phyloP scores from a whole-genome alignment of 1,139 yeast genomes.

The Blastobotrys indianensis region DNA sequence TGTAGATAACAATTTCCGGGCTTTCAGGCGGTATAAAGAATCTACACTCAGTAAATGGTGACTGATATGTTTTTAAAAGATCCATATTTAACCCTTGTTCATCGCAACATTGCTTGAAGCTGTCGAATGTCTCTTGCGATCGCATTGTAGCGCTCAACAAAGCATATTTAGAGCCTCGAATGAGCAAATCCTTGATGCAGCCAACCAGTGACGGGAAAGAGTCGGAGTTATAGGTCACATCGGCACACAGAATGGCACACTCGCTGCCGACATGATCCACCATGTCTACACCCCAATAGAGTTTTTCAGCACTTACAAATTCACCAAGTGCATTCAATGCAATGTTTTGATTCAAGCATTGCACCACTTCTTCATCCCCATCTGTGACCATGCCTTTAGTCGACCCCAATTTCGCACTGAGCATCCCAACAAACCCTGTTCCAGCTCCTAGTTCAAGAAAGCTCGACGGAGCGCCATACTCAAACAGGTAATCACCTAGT shows the following conservation, averaged over 20 bases:
- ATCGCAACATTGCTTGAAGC: slow-evolving; percentile 46
- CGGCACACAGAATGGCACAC: slow-evolving; percentile 55
- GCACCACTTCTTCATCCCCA: slow-evolving; percentile 65
- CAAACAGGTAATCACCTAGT: slow-evolving; percentile 45
- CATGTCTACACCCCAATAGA: slow-evolving; percentile 60
- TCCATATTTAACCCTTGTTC: slow-evolving; percentile 29
- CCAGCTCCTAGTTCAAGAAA: slow-evolving; percentile 83
- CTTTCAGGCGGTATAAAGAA: slow-evolving; percentile 23
- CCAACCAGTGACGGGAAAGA: slow-evolving; percentile 51
- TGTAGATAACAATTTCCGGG: slow-evolving; percentile 19
- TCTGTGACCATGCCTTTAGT: slow-evolving; percentile 50
- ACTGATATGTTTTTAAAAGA: slow-evolving; percentile 21
- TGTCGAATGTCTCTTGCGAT: slow-evolving; percentile 49
- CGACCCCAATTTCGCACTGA: slow-evolving; percentile 36
- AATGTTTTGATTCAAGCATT: slow-evolving; percentile 44
- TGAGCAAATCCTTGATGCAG: slow-evolving; percentile 36
- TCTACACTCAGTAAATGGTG: slow-evolving; percentile 15
- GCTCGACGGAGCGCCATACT: neutral
- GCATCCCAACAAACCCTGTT: slow-evolving; percentile 75
- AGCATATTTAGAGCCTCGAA: slow-evolving; percentile 13
- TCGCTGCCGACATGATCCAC: slow-evolving; percentile 22
- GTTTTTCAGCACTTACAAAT: slow-evolving; percentile 35
- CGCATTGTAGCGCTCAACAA: slow-evolving; percentile 61
- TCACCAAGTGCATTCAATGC: slow-evolving; percentile 38
- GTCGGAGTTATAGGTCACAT: slow-evolving; percentile 73